Percentiles rank a stretch among this genome's conserved stretches.
phyloP scores from a whole-genome alignment of 495 filamentous ascomycete species.

The Rhizodiscina lignyota region DNA sequence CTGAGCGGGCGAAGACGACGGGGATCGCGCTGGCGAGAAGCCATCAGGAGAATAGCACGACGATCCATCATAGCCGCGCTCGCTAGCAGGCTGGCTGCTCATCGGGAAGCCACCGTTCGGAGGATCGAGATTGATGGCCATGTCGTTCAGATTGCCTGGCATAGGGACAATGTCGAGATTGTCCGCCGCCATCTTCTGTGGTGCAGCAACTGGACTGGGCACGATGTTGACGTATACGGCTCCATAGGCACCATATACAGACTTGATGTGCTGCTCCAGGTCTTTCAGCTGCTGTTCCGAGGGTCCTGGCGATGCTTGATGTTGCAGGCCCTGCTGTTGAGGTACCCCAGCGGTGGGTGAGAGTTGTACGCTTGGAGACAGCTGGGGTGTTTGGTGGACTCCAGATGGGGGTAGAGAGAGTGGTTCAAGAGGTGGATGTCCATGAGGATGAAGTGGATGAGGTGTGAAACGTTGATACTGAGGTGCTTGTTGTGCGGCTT shows the following conservation, averaged over 20 bases:
- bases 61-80: constrained; percentile 25
- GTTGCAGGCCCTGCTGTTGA: constrained; percentile 10
- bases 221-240: constrained; percentile 17
- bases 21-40: constrained; percentile 11
- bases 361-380: constrained; percentile 9
- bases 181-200: constrained; percentile 10
- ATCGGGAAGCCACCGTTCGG: constrained; percentile 23
- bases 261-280: constrained; percentile 20
- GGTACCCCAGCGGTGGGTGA: constrained; percentile 1
- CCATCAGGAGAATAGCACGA: constrained; percentile 16
- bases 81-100: constrained; percentile 32
- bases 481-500: constrained; percentile 13
- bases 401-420: constrained; percentile 10
- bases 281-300: constrained; percentile 15
- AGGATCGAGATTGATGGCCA: constrained; percentile 33
- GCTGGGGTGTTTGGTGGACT: no score
- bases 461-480: constrained; percentile 1
- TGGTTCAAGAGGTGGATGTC: constrained; percentile 1
- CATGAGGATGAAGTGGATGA: constrained; percentile 8
- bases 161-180: constrained; percentile 30
- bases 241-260: constrained; percentile 12
- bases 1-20: constrained; percentile 12
- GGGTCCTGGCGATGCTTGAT: no score
- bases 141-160: constrained; percentile 37
- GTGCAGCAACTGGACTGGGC: constrained; percentile 12